A percentile compares a stretch with the other conserved stretches of the same genome.
These are phyloP conservation scores for Alliaria petiolata DNA, from an alignment of 345 rosid species.

Conservation along the genomic window DNA sequence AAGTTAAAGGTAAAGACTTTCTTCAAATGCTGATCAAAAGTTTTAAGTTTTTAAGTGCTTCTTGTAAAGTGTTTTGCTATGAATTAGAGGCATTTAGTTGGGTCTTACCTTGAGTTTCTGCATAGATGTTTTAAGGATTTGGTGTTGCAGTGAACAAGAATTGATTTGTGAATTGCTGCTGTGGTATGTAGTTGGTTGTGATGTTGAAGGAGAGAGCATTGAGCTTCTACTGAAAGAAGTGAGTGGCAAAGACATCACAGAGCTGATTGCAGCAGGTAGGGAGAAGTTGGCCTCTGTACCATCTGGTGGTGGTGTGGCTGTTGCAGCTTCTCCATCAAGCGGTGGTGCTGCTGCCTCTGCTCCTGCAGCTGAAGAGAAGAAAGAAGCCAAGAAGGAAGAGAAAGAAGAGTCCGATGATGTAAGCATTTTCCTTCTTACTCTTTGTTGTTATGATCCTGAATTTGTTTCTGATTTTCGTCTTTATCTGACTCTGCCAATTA, in stretches of 20 bases:
- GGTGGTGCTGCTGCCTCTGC: constrained; percentile 41
- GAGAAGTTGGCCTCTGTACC: constrained; percentile 81
- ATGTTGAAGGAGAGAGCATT: constrained; percentile 62
- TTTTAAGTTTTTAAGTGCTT: too few relatives aligned
- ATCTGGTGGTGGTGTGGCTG: constrained; percentile 53
- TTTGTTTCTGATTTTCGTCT: not conserved
- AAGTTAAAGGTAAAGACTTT: too few relatives aligned
- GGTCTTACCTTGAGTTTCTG: not conserved
- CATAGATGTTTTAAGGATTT: not conserved
- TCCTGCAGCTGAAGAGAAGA: constrained; percentile 56
- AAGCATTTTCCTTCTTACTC: constrained; percentile 8
- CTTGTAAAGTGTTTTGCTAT: too few relatives aligned
- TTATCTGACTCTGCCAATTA: not conserved
- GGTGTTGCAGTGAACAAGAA: too few relatives aligned
- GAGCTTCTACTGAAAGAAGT: constrained; percentile 52
- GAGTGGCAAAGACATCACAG: constrained; percentile 60
- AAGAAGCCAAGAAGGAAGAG: constrained; percentile 75
- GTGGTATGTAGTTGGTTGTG: constrained; percentile 62
- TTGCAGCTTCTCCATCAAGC: constrained; percentile 38
- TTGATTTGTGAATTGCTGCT: too few relatives aligned
- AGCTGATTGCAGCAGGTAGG: constrained; percentile 64
- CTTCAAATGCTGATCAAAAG: not conserved
- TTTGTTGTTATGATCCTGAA: not conserved
- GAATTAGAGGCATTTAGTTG: not conserved
- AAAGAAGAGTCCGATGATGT: constrained; percentile 82